Evolutionary conservation across 768 basidiomycete species (phyloP).

Genomic region (Tylopilus rubrobrunneus): DNA sequence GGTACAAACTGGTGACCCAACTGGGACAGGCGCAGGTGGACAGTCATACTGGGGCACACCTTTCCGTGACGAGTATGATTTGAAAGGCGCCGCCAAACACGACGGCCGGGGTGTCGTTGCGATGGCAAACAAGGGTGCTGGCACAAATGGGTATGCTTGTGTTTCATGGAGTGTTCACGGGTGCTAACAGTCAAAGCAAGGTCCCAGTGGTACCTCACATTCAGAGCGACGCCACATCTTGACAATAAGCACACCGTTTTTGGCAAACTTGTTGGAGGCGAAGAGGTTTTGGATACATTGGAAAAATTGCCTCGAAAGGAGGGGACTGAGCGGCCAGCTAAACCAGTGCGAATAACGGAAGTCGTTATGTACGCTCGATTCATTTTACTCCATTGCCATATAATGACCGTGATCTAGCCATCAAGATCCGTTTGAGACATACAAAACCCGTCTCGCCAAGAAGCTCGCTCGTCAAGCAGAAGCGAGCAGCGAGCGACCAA

Average conservation of each 20-base stretch:
- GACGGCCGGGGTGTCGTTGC: slow-evolving; percentile 80
- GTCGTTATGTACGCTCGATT: slow-evolving; percentile 68
- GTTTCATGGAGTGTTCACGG: not conserved
- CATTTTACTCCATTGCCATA: not conserved
- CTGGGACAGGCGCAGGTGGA: slow-evolving; percentile 92
- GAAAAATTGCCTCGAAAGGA: slow-evolving; percentile 79
- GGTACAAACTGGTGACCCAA: slow-evolving; percentile 99
- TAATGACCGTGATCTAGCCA: slow-evolving; percentile 45
- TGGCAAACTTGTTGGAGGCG: slow-evolving; percentile 94
- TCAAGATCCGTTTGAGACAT: slow-evolving; percentile 94
- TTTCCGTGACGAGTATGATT: slow-evolving; percentile 90
- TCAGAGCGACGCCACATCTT: slow-evolving; percentile 76
- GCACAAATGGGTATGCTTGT: slow-evolving; percentile 71
- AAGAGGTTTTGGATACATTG: slow-evolving; percentile 80
- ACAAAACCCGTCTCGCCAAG: slow-evolving; percentile 78
- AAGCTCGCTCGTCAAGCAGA: slow-evolving; percentile 52
- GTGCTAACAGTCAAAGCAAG: slow-evolving; percentile 35
- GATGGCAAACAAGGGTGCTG: slow-evolving; percentile 95
- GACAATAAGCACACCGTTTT: slow-evolving; percentile 96
- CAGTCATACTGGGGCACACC: slow-evolving; percentile 93
- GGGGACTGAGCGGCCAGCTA: slow-evolving; percentile 83
- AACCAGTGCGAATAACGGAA: slow-evolving; percentile 81
- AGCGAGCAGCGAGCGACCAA: slow-evolving; percentile 29
- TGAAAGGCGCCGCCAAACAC: slow-evolving; percentile 85
- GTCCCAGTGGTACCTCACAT: slow-evolving; percentile 93